Conservation (phyloP, 202 grass and related monocot genomes). For the Zizania palustris region DNA sequence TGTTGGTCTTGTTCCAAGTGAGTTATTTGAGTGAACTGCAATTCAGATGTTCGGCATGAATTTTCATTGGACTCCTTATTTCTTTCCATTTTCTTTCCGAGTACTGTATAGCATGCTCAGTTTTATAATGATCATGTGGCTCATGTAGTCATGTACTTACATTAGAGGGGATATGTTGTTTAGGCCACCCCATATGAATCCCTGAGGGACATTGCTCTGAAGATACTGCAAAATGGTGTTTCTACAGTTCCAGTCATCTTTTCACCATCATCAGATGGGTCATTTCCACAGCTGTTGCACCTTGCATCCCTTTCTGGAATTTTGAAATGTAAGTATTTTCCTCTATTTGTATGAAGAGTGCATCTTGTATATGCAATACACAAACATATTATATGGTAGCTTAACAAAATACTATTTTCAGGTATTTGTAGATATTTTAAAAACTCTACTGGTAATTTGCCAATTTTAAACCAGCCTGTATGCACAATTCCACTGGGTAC, state of each 20-base stretch:
- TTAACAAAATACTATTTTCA: conserved; percentile 50
- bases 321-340: conserved; percentile 76
- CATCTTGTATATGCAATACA: conserved; percentile 11
- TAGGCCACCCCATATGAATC: conserved; percentile 86
- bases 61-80: neutral
- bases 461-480: conserved; percentile 82
- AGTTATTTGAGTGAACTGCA: conserved; percentile 6
- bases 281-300: conserved; percentile 92
- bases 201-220: conserved; percentile 79
- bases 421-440: conserved; percentile 97
- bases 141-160: conserved; percentile 25
- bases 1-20: neutral
- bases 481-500: conserved; percentile 85
- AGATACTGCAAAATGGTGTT: conserved; percentile 82
- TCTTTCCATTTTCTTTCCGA: neutral
- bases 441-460: conserved; percentile 82
- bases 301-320: conserved; percentile 97
- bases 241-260: conserved; percentile 85
- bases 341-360: neutral
- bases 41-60: neutral
- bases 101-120: conserved; percentile 2
- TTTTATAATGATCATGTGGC: conserved; percentile 17
- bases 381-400: conserved; percentile 21
- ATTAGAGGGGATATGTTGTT: conserved; percentile 16
- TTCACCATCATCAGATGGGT: conserved; percentile 78